Conservation (phyloP, 495 filamentous ascomycete genomes). For the Talaromyces trachyspermus region DNA sequence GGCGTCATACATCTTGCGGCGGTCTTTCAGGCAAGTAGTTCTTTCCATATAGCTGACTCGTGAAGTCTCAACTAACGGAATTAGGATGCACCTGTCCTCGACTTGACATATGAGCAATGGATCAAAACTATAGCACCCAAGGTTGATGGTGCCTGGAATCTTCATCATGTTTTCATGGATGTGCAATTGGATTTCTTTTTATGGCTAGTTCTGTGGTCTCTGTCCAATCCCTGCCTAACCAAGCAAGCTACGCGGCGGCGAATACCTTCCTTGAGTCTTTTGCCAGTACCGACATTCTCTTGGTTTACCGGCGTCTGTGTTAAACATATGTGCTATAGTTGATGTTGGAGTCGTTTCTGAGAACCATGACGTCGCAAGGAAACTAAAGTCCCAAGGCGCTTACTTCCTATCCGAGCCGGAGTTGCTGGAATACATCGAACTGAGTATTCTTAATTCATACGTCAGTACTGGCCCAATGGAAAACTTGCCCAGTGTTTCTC, state of each 20-base stretch:
- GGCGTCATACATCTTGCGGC: slow-evolving; percentile 37
- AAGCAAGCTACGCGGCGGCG: slow-evolving; percentile 1
- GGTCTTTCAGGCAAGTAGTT: no score
- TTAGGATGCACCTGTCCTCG: slow-evolving; percentile 15
- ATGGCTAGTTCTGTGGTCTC: slow-evolving; percentile 12
- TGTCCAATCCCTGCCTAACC: background rate
- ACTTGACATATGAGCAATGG: slow-evolving; percentile 25
- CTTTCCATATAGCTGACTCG: no score
- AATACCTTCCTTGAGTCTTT: slow-evolving; percentile 39
- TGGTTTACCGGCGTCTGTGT: slow-evolving; percentile 28
- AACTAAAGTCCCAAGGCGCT: slow-evolving; percentile 7
- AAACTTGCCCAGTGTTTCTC: no score
- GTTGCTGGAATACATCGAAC: slow-evolving; percentile 11
- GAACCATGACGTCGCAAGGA: background rate
- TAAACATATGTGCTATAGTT: slow-evolving; percentile 36
- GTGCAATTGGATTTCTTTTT: slow-evolving; percentile 19
- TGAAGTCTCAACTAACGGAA: no score
- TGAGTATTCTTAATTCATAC: slow-evolving; percentile 7
- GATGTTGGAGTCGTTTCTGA: slow-evolving; percentile 23
- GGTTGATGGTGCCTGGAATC: slow-evolving; percentile 31
- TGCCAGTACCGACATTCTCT: slow-evolving; percentile 30
- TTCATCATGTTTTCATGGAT: slow-evolving; percentile 43
- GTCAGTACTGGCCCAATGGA: background rate
- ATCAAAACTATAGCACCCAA: slow-evolving; percentile 4
- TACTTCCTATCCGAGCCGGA: slow-evolving; percentile 11